Evolutionary conservation across 495 filamentous ascomycete genomes (phyloP), one percentile per base, ranked within the genome.

Genomic region (Margaritispora aquatica): DNA sequence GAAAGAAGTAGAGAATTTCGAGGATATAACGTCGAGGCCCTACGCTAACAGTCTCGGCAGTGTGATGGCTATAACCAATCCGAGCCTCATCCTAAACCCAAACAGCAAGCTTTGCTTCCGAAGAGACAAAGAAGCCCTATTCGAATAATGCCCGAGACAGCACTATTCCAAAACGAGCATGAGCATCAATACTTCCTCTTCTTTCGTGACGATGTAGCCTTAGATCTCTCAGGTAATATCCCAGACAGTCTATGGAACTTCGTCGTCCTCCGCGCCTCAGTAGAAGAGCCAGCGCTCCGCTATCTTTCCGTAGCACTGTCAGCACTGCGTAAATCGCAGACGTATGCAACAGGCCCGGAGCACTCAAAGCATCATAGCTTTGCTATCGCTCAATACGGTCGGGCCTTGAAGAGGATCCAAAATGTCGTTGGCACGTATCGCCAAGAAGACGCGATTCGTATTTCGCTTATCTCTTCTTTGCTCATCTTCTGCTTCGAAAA

Each of bases 221-320:
- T 67, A 44, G 80, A 84, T 57, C 70, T 88, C 22, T 77, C 82
- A 0, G 83, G 83, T 3, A 78, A 80, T 58, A 84, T 83, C 48
- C 70, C 75, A 51, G 81, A 78, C 2, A 76, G 74, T 2, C 81
- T 86, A 56, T 88, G 82, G 83, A 75, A 71, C 17, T 73, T 64
- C 50, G 70, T 69, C 5, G 71, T 86, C 20, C 69, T 85, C 38
- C 80, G 82, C 63, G 80, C 80, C 55, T 83, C 79, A 38, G 74
- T 80, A 44, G 75, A 76, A 20, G 81, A 86, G 64, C 74, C 84
- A 2, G 72, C 80, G 7, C 80, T 88, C 50, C 75, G 79, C 11
- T 81, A 87, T 64, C 81, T 84, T 11, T 75, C 84, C 1, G 73
- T 85, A 10, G 83, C 85, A 27, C 69, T 88, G n/a, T 80, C 80